phyloP scores from a whole-genome alignment of 257 asterid species.

The Solanum pennellii region DNA sequence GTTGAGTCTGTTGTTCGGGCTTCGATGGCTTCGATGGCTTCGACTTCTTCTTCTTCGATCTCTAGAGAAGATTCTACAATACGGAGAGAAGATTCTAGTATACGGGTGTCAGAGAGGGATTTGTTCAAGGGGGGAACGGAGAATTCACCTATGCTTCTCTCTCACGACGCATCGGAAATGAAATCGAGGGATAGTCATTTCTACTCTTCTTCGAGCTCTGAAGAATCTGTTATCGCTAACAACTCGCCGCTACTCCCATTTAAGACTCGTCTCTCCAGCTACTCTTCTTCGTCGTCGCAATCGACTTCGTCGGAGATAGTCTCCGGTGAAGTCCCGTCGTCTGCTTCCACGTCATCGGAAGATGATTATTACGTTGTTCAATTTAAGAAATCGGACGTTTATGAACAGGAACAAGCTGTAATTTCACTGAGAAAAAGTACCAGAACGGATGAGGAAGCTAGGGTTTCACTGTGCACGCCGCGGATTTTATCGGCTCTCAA shows the following conservation, averaged over 20 bases:
- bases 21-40: slow-evolving; percentile 13
- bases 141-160: slow-evolving; percentile 27
- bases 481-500: slow-evolving; percentile 53
- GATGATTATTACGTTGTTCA: slow-evolving; percentile 28
- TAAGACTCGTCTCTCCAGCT: slow-evolving; percentile 60
- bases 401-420: slow-evolving; percentile 74
- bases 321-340: slow-evolving; percentile 21
- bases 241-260: slow-evolving; percentile 54
- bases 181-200: slow-evolving; percentile 19
- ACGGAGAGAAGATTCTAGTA: slow-evolving; percentile 2
- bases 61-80: neutral
- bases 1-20: slow-evolving; percentile 33
- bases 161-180: slow-evolving; percentile 51
- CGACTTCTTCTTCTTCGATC: neutral
- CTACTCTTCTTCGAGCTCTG: slow-evolving; percentile 57
- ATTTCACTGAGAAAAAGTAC: slow-evolving; percentile 62
- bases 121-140: slow-evolving; percentile 30
- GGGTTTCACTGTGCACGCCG: slow-evolving; percentile 51
- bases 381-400: slow-evolving; percentile 44
- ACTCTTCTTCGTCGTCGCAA: slow-evolving; percentile 55
- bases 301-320: slow-evolving; percentile 62
- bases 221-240: slow-evolving; percentile 81
- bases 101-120: slow-evolving; percentile 40
- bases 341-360: slow-evolving; percentile 15
- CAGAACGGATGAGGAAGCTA: slow-evolving; percentile 39